phyloP scores from a whole-genome alignment of 1,284 basidiomycete genomes.

The Ceratobasidium papillatum region DNA sequence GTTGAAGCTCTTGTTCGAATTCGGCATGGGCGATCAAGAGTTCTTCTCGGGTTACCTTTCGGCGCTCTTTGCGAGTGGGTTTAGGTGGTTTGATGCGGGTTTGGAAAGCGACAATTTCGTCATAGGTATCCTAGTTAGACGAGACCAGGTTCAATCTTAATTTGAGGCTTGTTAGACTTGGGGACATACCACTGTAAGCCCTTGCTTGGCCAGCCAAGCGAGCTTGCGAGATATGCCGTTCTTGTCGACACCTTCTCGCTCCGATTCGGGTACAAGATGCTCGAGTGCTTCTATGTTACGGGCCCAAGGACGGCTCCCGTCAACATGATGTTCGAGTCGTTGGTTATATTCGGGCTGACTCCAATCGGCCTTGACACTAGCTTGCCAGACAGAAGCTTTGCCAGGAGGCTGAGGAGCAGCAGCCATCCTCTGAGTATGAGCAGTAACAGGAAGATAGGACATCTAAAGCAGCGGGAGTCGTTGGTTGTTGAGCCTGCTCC shows the following conservation, averaged over 20 bases:
- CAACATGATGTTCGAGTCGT: neutral
- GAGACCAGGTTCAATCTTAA: neutral
- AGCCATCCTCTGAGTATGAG: neutral
- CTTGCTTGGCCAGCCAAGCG: conserved; percentile 30
- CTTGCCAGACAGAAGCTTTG: neutral
- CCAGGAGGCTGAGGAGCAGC: conserved; percentile 3
- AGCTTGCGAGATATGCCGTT: conserved; percentile 25
- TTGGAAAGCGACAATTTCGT: conserved; percentile 9
- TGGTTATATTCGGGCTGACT: neutral
- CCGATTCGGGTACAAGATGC: conserved; percentile 1
- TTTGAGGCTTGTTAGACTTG: neutral
- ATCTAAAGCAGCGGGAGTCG: neutral
- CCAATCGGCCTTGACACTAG: neutral
- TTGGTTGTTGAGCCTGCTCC: neutral
- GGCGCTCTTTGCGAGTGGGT: conserved; percentile 15
- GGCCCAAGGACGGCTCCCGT: neutral
- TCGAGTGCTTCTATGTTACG: neutral
- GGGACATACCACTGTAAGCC: conserved; percentile 13
- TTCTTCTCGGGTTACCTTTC: neutral
- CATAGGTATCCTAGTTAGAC: conserved; percentile 7
- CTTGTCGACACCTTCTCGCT: conserved; percentile 9
- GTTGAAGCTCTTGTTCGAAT: neutral
- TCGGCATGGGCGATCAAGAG: neutral
- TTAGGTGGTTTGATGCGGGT: neutral
- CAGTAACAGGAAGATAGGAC: conserved; percentile 19